Base-by-base conservation (phyloP, 345 rosid genomes). In the Erodium maritimum region DNA sequence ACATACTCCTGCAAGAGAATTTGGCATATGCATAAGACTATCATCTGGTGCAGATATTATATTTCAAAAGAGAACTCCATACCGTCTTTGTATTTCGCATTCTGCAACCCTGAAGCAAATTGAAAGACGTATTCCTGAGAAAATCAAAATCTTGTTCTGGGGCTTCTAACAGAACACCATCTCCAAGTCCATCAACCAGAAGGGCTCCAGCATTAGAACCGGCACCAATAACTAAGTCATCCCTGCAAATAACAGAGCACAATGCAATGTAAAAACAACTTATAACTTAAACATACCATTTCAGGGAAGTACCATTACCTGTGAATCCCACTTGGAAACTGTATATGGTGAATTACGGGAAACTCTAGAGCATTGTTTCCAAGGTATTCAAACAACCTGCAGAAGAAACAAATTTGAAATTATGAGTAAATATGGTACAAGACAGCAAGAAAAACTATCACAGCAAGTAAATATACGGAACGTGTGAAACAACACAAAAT, bases 61-160 rank as follows among this genome's bases (percentile, higher is more conserved):
- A 25, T 25, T 25, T 25, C 33, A 25, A 46, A 46, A 16, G 18
- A 46, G 16, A 57, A 21, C 59, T 23, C 52, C 78, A 29, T 85
- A 93, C 99, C 72, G 99, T 93, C 70, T 93, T 93, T 21, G 99
- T 93, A 60, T 89, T 93, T 52, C 99, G 82, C 99, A 93, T 93
- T 71, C 99, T 84, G 80, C 99, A 93, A 66, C 99, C 99, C 73
- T 93, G 96, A 34, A 93, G 80, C 46, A 89, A 75, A 79, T 93
- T 89, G 75, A 93, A 93, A 56, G 99, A 93, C 34, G 96, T 93
- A 57, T 82, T 74, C 65, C 95, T 78, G 48, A 93, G 82, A 64
- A 93, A 89, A 74, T 93, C 96, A 13, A 85, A 80, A 69, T 89
- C 99, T 70, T 93, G 91, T 61, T 73, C 95, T 1, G 70, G 81